Evolutionary conservation across 2,329 filamentous ascomycete genomes (phyloP), one percentile per base, ranked within the genome.

Genomic region (Fusarium sulawesiense): DNA sequence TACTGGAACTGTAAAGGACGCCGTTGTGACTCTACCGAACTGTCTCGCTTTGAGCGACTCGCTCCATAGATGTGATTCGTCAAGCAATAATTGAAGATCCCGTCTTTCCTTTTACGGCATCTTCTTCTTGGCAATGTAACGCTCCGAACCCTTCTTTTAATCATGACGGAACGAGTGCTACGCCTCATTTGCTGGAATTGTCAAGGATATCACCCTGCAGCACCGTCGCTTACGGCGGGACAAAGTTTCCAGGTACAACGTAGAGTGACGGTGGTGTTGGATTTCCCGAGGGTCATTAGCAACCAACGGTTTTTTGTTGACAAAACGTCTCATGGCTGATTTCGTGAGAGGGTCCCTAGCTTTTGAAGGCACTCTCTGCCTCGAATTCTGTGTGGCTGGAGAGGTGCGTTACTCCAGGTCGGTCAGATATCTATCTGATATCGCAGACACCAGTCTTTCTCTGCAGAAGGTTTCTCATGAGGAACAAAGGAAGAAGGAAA

Each of bases 201-300:
- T 49, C 23, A 30, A 47, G 27, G 47, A 47, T 55, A 61, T 30
- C 48, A 54, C 34, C 45, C 34, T 41, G 34, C 46, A 29, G 45
- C 60, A 72, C 71, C 58, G 69, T 75, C 73, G 73, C 73, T 75
- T 75, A 75, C 73, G 69, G 73, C 73, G 73, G 73, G 40, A 70
- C 44, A 66, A 54, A 61, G 62, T 71, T 72, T 71, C 57, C 60
- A 57, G 57, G 63, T 48, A 59, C 63, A 29, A 63, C 47, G 42
- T 51, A 21, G 42, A 37, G 34, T 27, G 42, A 65, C 41, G 37
- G 46, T 58, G 32, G 34, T 20, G 29, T 51, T 51, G 25, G 55
- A 56, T 20, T 25, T 37, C 29, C 20, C 27, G 27, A 32, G 14
- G 32, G 40, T 40, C 61, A 56, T 62, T 46, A 50, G 47, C 51